phyloP scores from a whole-genome alignment of 345 rosid species.

The Hibiscus trionum region DNA sequence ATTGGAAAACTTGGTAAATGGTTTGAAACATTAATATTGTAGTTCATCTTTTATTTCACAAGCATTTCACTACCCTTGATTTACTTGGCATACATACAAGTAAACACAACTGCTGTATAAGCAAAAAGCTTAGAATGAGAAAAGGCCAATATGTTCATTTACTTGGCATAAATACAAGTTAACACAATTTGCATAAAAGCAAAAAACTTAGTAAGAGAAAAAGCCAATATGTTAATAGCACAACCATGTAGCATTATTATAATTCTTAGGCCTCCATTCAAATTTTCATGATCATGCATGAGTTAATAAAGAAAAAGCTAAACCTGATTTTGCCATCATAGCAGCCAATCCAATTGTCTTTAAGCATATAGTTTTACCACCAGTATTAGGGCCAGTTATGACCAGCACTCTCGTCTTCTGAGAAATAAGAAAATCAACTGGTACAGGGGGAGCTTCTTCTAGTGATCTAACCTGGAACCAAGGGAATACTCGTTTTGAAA shows the following conservation, averaged over 20 bases:
- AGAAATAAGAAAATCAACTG: conserved; percentile 66
- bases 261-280: not conserved
- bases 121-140: not conserved
- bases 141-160: not conserved
- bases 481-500: not conserved
- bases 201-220: not conserved
- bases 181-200: not conserved
- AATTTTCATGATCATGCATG: not conserved
- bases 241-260: not conserved
- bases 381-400: conserved; percentile 95
- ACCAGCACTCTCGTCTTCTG: conserved; percentile 63
- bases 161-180: not conserved
- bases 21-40: not conserved
- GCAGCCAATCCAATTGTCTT: conserved; percentile 92
- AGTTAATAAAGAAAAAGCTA: conserved; percentile 1
- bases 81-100: not conserved
- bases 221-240: not conserved
- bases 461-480: conserved; percentile 43
- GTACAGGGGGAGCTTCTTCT: conserved; percentile 57
- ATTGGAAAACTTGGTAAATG: not conserved
- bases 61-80: not conserved
- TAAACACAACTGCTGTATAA: not conserved
- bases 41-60: not conserved
- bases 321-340: conserved; percentile 96
- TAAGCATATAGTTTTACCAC: conserved; percentile 89